These are phyloP conservation scores for Hortiboletus flavorubellus DNA, from an alignment of 768 basidiomycete species.

Conservation along the genomic window DNA sequence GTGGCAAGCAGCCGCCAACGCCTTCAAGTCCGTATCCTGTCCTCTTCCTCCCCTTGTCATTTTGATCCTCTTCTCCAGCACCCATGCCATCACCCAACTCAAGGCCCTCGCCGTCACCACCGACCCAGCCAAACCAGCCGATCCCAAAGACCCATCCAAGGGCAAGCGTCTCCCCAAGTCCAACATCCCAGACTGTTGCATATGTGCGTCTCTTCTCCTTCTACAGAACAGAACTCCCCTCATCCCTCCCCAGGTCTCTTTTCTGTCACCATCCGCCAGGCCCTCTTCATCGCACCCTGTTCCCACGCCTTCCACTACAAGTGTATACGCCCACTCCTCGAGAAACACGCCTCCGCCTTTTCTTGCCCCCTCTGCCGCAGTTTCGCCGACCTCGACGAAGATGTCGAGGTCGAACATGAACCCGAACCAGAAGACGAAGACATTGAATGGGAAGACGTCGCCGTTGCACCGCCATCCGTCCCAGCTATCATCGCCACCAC, in stretches of 20 bases:
- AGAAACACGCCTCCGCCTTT: conserved; percentile 89
- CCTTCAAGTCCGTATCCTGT: conserved; percentile 61
- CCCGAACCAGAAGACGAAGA: conserved; percentile 28
- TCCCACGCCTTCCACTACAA: conserved; percentile 97
- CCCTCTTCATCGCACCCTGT: conserved; percentile 96
- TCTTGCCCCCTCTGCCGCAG: conserved; percentile 94
- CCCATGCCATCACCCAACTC: conserved; percentile 77
- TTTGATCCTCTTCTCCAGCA: conserved; percentile 37
- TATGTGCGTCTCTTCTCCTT: conserved; percentile 57
- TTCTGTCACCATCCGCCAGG: conserved; percentile 89
- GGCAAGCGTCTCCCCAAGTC: conserved; percentile 34
- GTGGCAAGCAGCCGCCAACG: conserved; percentile 87
- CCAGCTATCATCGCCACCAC: not conserved
- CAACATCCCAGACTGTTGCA: conserved; percentile 82
- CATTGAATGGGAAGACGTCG: conserved; percentile 22
- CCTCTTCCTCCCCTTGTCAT: not conserved
- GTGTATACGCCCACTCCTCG: conserved; percentile 88
- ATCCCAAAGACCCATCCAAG: conserved; percentile 14
- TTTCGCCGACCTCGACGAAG: conserved; percentile 92
- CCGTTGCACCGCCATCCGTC: not conserved
- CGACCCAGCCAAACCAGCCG: conserved; percentile 14
- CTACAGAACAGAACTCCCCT: not conserved
- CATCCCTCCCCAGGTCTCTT: conserved; percentile 52
- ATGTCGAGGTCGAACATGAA: conserved; percentile 73
- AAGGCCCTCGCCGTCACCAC: conserved; percentile 55